Percentiles rank a stretch among this genome's conserved stretches.
Evolutionary conservation across 441 rosid species (phyloP).

Genomic region (Adansonia grandidieri): DNA sequence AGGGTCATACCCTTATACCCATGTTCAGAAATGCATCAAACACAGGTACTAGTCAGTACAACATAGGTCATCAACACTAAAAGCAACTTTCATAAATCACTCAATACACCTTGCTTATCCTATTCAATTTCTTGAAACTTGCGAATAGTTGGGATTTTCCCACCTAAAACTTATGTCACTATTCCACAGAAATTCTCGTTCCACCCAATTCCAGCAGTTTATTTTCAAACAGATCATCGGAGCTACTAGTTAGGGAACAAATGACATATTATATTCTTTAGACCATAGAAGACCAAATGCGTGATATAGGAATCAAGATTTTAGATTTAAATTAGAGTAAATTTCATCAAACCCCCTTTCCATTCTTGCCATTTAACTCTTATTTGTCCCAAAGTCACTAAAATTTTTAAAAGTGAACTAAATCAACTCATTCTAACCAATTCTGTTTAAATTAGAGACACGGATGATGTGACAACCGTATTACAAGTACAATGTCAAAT

Average conservation of each 20-base stretch:
- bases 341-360: background rate
- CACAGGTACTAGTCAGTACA: no score
- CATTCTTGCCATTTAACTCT: background rate
- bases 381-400: background rate
- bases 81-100: constrained; percentile 4
- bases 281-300: background rate
- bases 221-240: background rate
- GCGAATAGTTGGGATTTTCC: background rate
- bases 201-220: background rate
- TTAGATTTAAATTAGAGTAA: background rate
- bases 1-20: no score
- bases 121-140: constrained; percentile 5
- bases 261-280: background rate
- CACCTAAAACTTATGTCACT: background rate
- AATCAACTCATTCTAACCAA: background rate
- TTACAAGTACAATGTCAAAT: background rate
- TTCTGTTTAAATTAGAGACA: background rate
- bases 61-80: background rate
- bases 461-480: background rate
- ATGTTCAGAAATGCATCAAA: no score
- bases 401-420: background rate
- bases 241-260: background rate
- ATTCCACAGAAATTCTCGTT: background rate
- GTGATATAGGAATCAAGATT: background rate
- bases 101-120: background rate